Evolutionary conservation across 805 yeast genomes (phyloP).

Genomic region (Myxozyma lipomycoides): DNA sequence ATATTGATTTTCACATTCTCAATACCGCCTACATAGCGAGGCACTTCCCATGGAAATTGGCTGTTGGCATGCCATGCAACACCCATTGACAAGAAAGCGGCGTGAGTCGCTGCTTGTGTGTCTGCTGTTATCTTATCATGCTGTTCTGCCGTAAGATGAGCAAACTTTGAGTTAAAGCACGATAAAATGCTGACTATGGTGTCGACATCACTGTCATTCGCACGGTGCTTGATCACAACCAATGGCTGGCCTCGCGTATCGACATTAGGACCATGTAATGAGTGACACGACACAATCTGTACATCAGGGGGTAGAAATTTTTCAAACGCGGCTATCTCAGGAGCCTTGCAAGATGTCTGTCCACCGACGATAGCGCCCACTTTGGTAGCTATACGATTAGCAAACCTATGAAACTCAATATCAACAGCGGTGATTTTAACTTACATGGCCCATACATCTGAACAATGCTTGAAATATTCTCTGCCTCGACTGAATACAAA

Average conservation of each 20-base stretch:
- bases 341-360: constrained; percentile 90
- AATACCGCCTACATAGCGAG: constrained; percentile 86
- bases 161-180: constrained; percentile 74
- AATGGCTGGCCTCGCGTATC: constrained; percentile 88
- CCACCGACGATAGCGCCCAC: constrained; percentile 94
- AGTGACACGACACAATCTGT: constrained; percentile 81
- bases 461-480: constrained; percentile 69
- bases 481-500: constrained; percentile 92
- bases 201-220: constrained; percentile 49
- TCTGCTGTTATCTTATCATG: constrained; percentile 97
- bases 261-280: constrained; percentile 91
- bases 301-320: constrained; percentile 68
- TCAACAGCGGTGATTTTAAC: too few species aligned
- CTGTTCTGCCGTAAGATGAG: constrained; percentile 73
- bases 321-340: constrained; percentile 86
- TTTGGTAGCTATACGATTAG: constrained; percentile 53
- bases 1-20: constrained; percentile 96
- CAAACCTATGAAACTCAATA: too few species aligned
- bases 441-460: constrained; percentile 66
- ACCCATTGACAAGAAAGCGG: constrained; percentile 96
- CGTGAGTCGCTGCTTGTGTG: constrained; percentile 97
- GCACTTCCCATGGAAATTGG: constrained; percentile 85
- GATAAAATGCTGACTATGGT: constrained; percentile 63
- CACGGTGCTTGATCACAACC: constrained; percentile 76
- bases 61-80: constrained; percentile 82